Conservation (phyloP, 139 green algal genomes). For the Chlamydomonas sphaeroides region DNA sequence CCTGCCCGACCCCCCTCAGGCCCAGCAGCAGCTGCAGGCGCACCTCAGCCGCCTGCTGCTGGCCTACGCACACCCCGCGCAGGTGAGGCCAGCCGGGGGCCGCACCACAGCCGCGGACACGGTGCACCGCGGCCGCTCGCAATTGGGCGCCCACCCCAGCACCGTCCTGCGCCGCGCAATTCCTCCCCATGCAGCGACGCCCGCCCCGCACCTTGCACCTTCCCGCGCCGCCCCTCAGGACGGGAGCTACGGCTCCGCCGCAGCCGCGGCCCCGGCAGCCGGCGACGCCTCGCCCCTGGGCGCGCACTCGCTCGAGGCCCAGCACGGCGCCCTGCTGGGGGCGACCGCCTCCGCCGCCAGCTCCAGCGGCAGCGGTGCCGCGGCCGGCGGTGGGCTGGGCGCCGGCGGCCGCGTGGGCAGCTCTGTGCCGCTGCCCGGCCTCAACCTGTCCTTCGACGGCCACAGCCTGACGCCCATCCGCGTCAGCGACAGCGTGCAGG, state of each 20-base stretch:
- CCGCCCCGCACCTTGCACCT: too few species aligned
- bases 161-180: neutral
- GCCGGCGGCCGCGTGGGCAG: neutral
- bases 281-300: neutral
- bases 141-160: too few species aligned
- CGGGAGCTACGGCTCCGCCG: slow-evolving; percentile 5
- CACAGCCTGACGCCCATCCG: slow-evolving; percentile 16
- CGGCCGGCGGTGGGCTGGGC: too few species aligned
- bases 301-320: too few species aligned
- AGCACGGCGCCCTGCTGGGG: too few species aligned
- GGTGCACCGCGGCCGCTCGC: too few species aligned
- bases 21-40: neutral
- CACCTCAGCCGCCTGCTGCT: slow-evolving; percentile 2
- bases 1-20: neutral
- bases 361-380: neutral
- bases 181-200: neutral
- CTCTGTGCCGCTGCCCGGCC: slow-evolving; percentile 6
- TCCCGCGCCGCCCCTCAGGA: neutral
- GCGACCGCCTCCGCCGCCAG: too few species aligned
- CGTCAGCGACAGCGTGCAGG: slow-evolving; percentile 21
- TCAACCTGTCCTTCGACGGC: slow-evolving; percentile 34
- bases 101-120: too few species aligned
- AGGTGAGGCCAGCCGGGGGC: neutral
- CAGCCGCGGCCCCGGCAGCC: neutral
- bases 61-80: slow-evolving; percentile 5